Evolutionary conservation across 495 filamentous ascomycete species (phyloP).

Genomic region (Penicillium soppii): DNA sequence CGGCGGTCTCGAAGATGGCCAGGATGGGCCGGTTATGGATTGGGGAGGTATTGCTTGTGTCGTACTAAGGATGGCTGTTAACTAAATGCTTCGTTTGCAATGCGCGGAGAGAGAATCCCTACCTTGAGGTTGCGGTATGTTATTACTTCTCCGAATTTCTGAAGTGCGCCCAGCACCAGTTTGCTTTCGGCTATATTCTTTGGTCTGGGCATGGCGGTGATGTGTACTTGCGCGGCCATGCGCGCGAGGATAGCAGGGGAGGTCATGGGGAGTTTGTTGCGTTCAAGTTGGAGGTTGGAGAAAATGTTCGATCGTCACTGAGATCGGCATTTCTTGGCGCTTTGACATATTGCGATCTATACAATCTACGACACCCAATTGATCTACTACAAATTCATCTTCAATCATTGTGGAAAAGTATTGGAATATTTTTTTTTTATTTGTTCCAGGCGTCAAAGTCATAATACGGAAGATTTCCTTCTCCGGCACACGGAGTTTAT

Average conservation of each 20-base stretch:
- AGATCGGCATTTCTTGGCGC: constrained; percentile 15
- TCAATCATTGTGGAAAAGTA: too few relatives aligned
- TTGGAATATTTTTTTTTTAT: background rate
- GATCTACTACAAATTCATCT: too few relatives aligned
- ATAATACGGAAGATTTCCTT: background rate
- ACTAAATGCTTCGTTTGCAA: background rate
- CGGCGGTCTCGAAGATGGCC: constrained; percentile 37
- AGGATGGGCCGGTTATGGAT: constrained; percentile 17
- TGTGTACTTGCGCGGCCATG: constrained; percentile 48
- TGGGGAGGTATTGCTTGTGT: constrained; percentile 13
- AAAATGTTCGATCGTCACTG: constrained; percentile 8
- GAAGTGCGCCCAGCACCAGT: constrained; percentile 66
- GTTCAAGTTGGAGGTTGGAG: constrained; percentile 5
- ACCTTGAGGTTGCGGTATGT: constrained; percentile 74
- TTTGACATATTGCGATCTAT: constrained; percentile 1
- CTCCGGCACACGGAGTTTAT: constrained; percentile 6
- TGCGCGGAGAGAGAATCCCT: constrained; percentile 8
- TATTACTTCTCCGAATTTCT: constrained; percentile 73
- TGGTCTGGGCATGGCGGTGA: constrained; percentile 65
- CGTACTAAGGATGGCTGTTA: constrained; percentile 7
- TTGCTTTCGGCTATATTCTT: constrained; percentile 67
- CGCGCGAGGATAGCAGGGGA: constrained; percentile 8
- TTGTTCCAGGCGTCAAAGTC: constrained; percentile 1
- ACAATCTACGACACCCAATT: background rate
- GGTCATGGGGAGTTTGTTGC: constrained; percentile 9